A percentile compares a stretch with the other conserved stretches of the same genome.
Evolutionary conservation across 2,329 filamentous ascomycete species (phyloP).

Genomic region (Aspergillus brasiliensis): DNA sequence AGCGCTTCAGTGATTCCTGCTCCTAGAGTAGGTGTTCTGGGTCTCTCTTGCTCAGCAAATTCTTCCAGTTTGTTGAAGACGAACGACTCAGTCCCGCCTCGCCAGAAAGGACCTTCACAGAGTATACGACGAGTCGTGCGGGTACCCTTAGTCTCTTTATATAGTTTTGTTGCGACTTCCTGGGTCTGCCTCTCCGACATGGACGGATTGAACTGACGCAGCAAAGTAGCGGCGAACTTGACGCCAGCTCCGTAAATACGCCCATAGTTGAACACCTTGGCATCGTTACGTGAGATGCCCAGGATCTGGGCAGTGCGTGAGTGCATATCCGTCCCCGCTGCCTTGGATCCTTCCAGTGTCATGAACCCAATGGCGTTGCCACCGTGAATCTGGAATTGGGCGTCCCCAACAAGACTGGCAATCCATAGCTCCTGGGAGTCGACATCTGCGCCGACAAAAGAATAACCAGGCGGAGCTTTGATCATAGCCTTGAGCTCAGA

Average conservation of each 20-base stretch:
- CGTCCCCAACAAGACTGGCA: conserved; percentile 89
- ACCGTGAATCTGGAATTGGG: conserved; percentile 91
- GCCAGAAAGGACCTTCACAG: conserved; percentile 81
- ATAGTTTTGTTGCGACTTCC: conserved; percentile 75
- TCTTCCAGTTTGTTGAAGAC: conserved; percentile 98
- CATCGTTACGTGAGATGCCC: conserved; percentile 90
- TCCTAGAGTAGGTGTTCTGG: conserved; percentile 86
- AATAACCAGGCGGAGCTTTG: conserved; percentile 83
- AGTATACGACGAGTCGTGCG: conserved; percentile 76
- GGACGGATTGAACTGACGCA: conserved; percentile 89
- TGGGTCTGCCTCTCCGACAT: conserved; percentile 78
- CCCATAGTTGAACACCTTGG: conserved; percentile 98
- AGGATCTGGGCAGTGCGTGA: conserved; percentile 90
- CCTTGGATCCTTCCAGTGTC: conserved; percentile 95
- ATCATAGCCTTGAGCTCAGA: conserved; percentile 98
- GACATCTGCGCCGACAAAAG: conserved; percentile 94
- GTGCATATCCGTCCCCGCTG: conserved; percentile 89
- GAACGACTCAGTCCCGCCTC: conserved; percentile 93
- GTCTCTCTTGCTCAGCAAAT: conserved; percentile 91
- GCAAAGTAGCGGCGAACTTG: conserved; percentile 85
- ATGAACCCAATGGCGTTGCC: conserved; percentile 98
- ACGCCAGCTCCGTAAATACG: conserved; percentile 97
- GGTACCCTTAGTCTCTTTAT: conserved; percentile 84
- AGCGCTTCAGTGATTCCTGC: conserved; percentile 96
- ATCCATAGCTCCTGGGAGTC: conserved; percentile 99